Base-by-base conservation (phyloP, 495 filamentous ascomycete species). In the Clavariopsis aquatica region DNA sequence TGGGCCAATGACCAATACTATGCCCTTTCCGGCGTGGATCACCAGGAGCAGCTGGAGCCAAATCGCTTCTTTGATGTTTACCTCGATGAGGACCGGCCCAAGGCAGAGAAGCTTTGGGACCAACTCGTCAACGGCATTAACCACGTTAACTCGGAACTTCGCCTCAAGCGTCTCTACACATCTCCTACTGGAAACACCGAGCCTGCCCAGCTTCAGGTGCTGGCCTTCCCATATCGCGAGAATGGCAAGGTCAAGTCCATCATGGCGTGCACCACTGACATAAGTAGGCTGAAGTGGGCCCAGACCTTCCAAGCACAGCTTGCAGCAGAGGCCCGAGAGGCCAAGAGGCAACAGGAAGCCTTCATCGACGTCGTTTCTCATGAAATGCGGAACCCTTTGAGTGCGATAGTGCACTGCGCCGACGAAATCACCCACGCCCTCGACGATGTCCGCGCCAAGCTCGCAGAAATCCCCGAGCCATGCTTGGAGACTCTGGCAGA, bases 331-430 rank as follows among this genome's bases (percentile, higher is more conserved):
- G 74, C 74, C 9, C 38, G 31, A 26, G 73, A 75, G 22, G 62
- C 67, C 0, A 74, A 72, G 45, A 52, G 61, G 36, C 74, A 76
- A 57, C 74, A 66, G 58, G 67, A 69, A 29, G 45, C 51, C 31
- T 69, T 69, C 34, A 69, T 69, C 19, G 67, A 69, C 29, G 52
- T 62, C 15, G 58, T 62, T 0, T 62, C 58, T 9, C 67, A 76
- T 58, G 74, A 77, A 52, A 75, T 77, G 52, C 65, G 74, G 1
- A 77, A 77, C 62, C 74, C 74, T 7, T 64, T 77, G 5, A 70
- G 65, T 34, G 74, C 73, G 0, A 70, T 77, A 12, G 55, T 77
- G 9, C 74, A 77, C 51, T 74, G 70, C 45, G 64, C 70, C 4
- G 73, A 76, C 12, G 70, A 67, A 15, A 75, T 75, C 28, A 63